Base-by-base conservation (phyloP, 1,139 yeast species). In the Sugiyamaella neomexicana region DNA sequence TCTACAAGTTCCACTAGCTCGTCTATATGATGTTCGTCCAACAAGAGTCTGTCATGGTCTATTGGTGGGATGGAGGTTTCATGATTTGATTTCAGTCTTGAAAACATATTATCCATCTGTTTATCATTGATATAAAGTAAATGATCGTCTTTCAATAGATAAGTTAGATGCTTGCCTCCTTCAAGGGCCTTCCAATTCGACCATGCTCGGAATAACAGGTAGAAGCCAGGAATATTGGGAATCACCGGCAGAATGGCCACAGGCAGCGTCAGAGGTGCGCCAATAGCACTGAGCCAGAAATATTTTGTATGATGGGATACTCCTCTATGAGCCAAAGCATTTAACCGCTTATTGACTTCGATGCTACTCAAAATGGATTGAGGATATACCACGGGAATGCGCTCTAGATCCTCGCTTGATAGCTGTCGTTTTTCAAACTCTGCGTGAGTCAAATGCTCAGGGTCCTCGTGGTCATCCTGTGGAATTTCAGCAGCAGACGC, bases 171-270 rank as follows among this genome's bases (percentile, higher is more conserved):
- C 60, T 78, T 75, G 7, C 89, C 88, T 0, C 97, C 97, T 53
- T 80, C 69, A 56, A 80, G 75, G 1, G 97, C 97, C 65, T 86
- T 88, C 65, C 83, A 76, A 68, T 91, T 89, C 65, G 97, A 89
- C 72, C 89, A 93, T 16, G 87, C 77, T 60, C 99, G 77, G 69
- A 86, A 93, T 5, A 87, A 76, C 45, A 91, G 71, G 66, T 90
- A 93, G 64, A 93, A 86, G 0, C 97, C 97, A 0, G 99, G 99
- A n/a, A 93, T 80, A 63, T 93, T 93, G 16, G 99, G 99, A 1
- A 91, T 69, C n/a, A 91, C 77, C 0, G 99, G 99, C 0, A 93
- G 66, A 46, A 90, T 66, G 0, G 89, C 90, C 53, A 90, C 70
- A 1, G 99, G 99, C 6, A 89, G 66, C 0, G 95, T 82, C 45